These are phyloP conservation scores for Chaetoceros tenuissimus DNA, from an alignment of 108 stramenopile species.

Conservation along the genomic window DNA sequence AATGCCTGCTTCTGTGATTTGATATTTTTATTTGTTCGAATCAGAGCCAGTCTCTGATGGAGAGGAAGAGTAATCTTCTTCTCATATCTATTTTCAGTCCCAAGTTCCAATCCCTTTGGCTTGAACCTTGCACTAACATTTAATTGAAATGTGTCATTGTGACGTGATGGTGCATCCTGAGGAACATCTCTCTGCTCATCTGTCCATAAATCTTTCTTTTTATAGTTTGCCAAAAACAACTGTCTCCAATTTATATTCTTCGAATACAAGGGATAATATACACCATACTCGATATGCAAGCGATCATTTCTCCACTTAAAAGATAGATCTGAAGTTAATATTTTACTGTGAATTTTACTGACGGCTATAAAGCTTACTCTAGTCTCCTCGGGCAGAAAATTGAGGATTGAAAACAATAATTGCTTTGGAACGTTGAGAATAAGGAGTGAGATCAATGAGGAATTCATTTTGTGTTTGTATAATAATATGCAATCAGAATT, in stretches of 20 bases:
- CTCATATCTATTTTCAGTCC: constrained; percentile 6
- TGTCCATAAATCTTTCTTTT: constrained; percentile 13
- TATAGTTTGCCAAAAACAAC: no score
- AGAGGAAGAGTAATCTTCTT: constrained; percentile 34
- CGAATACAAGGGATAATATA: constrained; percentile 7
- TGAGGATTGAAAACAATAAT: constrained; percentile 16
- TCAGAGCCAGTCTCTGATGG: constrained; percentile 50
- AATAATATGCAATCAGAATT: no score
- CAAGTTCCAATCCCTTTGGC: constrained; percentile 6
- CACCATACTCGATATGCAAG: constrained; percentile 16
- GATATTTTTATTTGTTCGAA: constrained; percentile 22
- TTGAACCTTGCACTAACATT: constrained; percentile 22
- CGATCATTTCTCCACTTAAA: constrained; percentile 17
- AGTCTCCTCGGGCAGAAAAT: constrained; percentile 13
- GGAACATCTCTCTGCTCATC: neutral
- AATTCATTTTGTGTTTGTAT: no score
- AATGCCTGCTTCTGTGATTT: constrained; percentile 30
- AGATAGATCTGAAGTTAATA: constrained; percentile 23
- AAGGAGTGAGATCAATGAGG: no score
- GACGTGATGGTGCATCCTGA: neutral
- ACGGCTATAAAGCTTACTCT: constrained; percentile 10
- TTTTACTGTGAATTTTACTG: constrained; percentile 5
- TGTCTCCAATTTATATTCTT: no score
- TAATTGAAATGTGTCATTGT: constrained; percentile 14
- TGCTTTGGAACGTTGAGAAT: no score